Conservation (phyloP, 2,329 filamentous ascomycete species). For the Xylaria sp. region DNA sequence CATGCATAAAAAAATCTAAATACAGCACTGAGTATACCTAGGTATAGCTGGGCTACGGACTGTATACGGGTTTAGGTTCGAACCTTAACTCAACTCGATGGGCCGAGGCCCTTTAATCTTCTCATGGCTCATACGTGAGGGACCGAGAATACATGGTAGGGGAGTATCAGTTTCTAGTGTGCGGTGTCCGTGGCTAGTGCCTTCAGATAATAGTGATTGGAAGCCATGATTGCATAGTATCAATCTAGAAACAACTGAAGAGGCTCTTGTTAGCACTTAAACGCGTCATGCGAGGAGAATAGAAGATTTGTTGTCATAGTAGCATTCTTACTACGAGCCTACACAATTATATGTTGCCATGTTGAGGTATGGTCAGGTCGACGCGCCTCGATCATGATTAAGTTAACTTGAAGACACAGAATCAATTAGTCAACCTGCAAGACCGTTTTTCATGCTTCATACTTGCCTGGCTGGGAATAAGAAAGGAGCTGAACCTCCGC, state of each 20-base stretch:
- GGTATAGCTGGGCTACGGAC: too few species aligned
- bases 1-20: neutral
- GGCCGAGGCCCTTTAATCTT: neutral
- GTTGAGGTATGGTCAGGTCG: neutral
- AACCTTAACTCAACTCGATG: neutral
- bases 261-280: neutral
- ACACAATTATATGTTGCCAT: neutral
- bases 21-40: too few species aligned
- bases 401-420: too few species aligned
- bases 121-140: neutral
- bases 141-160: neutral
- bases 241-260: neutral
- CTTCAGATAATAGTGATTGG: neutral
- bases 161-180: neutral
- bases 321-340: neutral
- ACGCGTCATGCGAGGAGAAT: too few species aligned
- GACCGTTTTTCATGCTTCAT: too few species aligned
- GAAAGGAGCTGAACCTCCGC: neutral
- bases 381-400: neutral
- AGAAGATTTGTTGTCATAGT: neutral
- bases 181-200: neutral
- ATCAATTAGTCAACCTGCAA: neutral
- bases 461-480: neutral
- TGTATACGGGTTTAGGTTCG: neutral
- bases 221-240: neutral